Percentiles rank a stretch among this genome's conserved stretches.
phyloP scores from a whole-genome alignment of 768 basidiomycete genomes.

The Serendipita sp. region DNA sequence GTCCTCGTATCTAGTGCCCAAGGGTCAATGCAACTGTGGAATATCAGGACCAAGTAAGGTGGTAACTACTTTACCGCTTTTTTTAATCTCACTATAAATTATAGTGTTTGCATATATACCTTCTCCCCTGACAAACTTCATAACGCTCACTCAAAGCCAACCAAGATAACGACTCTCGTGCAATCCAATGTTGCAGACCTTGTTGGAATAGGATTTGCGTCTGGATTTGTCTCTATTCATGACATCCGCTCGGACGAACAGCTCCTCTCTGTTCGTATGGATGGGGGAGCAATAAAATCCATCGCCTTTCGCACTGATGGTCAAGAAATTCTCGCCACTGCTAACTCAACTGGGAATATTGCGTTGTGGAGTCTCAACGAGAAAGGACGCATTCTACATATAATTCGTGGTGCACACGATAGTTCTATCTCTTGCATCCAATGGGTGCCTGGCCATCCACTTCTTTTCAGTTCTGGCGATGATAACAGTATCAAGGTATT shows the following conservation, averaged over 20 bases:
- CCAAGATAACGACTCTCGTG: conserved; percentile 57
- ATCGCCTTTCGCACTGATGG: conserved; percentile 82
- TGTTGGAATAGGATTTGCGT: conserved; percentile 78
- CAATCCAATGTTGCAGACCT: conserved; percentile 96
- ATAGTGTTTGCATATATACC: conserved; percentile 68
- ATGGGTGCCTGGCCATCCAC: conserved; percentile 87
- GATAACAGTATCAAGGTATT: conserved; percentile 90
- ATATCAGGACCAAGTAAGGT: conserved; percentile 63
- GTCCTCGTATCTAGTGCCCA: conserved; percentile 68
- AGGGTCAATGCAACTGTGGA: conserved; percentile 86
- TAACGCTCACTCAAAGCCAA: conserved; percentile 19
- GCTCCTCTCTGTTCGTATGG: conserved; percentile 80
- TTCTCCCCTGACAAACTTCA: conserved; percentile 45
- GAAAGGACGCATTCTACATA: conserved; percentile 67
- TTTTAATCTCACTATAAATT: background rate
- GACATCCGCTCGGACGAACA: conserved; percentile 84
- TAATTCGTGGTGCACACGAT: conserved; percentile 80
- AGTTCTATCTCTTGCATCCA: conserved; percentile 65
- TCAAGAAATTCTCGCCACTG: conserved; percentile 74
- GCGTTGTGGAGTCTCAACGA: conserved; percentile 87
- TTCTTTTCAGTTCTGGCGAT: conserved; percentile 77
- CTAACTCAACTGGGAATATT: conserved; percentile 73
- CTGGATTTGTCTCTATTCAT: conserved; percentile 76
- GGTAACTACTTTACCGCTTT: background rate
- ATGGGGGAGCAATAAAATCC: conserved; percentile 60